phyloP scores from a whole-genome alignment of 345 rosid genomes.

The Isatis tinctoria region DNA sequence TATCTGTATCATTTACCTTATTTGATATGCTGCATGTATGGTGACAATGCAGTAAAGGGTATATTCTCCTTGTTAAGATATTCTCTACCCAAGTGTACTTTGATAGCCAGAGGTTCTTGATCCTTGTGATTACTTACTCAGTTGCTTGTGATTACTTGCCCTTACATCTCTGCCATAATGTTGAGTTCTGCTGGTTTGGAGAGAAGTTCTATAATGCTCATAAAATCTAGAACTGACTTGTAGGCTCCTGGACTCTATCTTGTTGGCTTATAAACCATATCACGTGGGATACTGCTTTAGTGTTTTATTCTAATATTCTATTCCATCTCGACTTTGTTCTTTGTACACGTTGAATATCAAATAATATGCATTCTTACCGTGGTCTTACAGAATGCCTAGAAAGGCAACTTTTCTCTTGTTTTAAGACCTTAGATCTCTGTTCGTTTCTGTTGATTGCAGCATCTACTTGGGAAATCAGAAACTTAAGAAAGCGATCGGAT shows the following conservation, averaged over 20 bases:
- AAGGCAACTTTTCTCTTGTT: neutral
- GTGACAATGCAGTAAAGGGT: constrained; percentile 8
- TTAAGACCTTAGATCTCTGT: constrained; percentile 10
- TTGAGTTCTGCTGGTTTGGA: constrained; percentile 2
- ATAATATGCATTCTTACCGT: constrained; percentile 9
- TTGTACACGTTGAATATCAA: no score
- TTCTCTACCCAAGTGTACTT: constrained; percentile 1
- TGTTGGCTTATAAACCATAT: constrained; percentile 9
- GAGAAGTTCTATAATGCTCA: neutral
- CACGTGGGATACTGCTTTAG: neutral
- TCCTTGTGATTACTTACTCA: neutral
- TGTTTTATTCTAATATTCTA: constrained; percentile 6
- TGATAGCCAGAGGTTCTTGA: constrained; percentile 9
- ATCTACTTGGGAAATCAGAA: constrained; percentile 90
- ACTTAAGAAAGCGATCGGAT: constrained; percentile 55
- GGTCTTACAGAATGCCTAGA: neutral
- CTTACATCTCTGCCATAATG: constrained; percentile 1
- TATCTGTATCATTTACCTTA: neutral
- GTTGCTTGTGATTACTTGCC: constrained; percentile 1
- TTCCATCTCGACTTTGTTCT: neutral
- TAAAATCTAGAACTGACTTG: neutral
- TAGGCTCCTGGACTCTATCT: neutral
- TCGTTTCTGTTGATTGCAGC: constrained; percentile 46
- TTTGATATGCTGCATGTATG: neutral
- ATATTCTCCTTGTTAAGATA: neutral